A percentile compares a stretch with the other conserved stretches of the same genome.
Evolutionary conservation across 2,329 filamentous ascomycete genomes (phyloP).

Genomic region (Sclerotinia subarctica): DNA sequence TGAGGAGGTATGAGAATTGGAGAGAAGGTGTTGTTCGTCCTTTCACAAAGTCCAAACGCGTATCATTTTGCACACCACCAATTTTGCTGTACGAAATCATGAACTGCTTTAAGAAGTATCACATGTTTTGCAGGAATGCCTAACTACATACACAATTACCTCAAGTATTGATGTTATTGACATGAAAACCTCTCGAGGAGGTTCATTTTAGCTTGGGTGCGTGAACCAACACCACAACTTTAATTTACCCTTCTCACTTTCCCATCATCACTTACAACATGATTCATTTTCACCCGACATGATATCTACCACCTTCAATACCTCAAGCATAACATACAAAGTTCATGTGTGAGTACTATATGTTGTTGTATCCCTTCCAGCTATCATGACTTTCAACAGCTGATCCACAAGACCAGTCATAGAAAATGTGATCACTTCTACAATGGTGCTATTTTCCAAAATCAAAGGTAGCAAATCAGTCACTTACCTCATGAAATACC

Average conservation of each 20-base stretch:
- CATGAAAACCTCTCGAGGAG: too few relatives aligned
- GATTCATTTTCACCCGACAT: too few relatives aligned
- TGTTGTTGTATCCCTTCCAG: slow-evolving; percentile 44
- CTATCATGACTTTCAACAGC: slow-evolving; percentile 38
- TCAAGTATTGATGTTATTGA: not conserved
- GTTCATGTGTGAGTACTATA: slow-evolving; percentile 41
- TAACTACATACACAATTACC: not conserved
- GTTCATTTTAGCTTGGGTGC: too few relatives aligned
- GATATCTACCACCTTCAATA: not conserved
- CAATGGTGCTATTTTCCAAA: too few relatives aligned
- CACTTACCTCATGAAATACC: too few relatives aligned
- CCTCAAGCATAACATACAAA: slow-evolving; percentile 46
- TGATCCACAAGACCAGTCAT: slow-evolving; percentile 28
- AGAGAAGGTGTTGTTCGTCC: not conserved
- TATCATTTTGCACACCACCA: not conserved
- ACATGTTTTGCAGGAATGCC: not conserved
- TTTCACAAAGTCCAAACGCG: not conserved
- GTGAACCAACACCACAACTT: too few relatives aligned
- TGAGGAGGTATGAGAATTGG: not conserved
- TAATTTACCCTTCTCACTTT: too few relatives aligned
- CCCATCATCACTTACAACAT: too few relatives aligned
- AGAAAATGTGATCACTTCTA: too few relatives aligned
- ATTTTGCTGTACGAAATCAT: not conserved
- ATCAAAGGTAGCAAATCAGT: too few relatives aligned
- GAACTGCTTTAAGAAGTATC: not conserved